Conservation (phyloP, 768 basidiomycete species). For the Russula ochroleuca region DNA sequence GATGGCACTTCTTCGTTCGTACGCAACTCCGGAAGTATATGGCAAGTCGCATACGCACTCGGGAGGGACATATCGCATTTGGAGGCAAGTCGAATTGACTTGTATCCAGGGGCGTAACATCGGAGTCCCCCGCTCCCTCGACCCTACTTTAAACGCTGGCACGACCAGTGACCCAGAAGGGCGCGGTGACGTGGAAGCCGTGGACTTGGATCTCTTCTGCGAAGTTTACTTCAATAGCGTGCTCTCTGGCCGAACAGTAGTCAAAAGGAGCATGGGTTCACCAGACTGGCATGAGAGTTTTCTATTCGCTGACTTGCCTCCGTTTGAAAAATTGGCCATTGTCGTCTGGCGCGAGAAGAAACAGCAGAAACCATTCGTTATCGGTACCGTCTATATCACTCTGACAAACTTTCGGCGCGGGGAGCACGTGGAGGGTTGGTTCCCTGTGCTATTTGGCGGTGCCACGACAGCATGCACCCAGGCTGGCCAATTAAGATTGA, state of each 20-base stretch:
- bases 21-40: constrained; percentile 76
- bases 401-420: constrained; percentile 69
- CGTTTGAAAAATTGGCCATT: constrained; percentile 67
- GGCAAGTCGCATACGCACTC: constrained; percentile 50
- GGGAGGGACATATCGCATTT: constrained; percentile 81
- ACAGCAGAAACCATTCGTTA: constrained; percentile 46
- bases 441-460: constrained; percentile 59
- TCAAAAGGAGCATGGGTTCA: constrained; percentile 59
- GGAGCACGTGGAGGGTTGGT: constrained; percentile 80
- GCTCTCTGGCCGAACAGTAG: constrained; percentile 68
- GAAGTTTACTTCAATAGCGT: constrained; percentile 69
- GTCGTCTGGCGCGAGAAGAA: constrained; percentile 68
- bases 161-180: constrained; percentile 19
- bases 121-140: constrained; percentile 46
- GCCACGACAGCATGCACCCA: constrained; percentile 50
- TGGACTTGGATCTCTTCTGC: constrained; percentile 71
- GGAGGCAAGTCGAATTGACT: constrained; percentile 74
- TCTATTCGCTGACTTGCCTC: constrained; percentile 67
- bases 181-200: constrained; percentile 39
- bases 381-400: constrained; percentile 63
- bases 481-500: constrained; percentile 71
- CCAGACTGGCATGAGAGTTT: constrained; percentile 86
- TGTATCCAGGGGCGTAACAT: constrained; percentile 73
- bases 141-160: constrained; percentile 31
- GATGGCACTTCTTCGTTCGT: constrained; percentile 76